Conservation (phyloP, 1,284 basidiomycete genomes). For the Cutaneotrichosporon dermatis region DNA sequence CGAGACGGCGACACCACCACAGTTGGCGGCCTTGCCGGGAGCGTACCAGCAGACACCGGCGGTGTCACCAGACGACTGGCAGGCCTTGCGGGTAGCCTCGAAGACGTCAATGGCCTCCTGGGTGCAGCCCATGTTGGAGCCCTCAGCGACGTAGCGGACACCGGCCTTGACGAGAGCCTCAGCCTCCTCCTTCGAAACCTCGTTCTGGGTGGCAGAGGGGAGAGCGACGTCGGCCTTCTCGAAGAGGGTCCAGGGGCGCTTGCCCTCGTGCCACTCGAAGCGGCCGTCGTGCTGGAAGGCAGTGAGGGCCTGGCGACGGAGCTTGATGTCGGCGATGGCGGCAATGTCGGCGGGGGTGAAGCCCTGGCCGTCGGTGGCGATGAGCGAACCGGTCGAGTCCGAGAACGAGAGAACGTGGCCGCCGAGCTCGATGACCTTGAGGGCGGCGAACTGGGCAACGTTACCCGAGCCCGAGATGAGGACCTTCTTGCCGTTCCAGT, state of each 20-base stretch:
- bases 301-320: constrained; percentile 60
- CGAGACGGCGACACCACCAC: constrained; percentile 61
- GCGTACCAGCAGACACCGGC: constrained; percentile 59
- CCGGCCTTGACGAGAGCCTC: constrained; percentile 66
- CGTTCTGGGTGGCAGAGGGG: constrained; percentile 74
- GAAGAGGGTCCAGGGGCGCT: constrained; percentile 71
- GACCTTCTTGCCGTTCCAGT: constrained; percentile 58
- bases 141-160: constrained; percentile 70
- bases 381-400: constrained; percentile 69
- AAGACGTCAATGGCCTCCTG: constrained; percentile 69
- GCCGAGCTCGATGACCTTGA: constrained; percentile 75
- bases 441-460: constrained; percentile 71
- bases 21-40: constrained; percentile 68
- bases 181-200: constrained; percentile 65
- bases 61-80: constrained; percentile 45
- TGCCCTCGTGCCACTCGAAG: constrained; percentile 66
- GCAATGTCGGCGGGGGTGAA: constrained; percentile 60
- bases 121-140: constrained; percentile 71
- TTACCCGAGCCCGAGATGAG: constrained; percentile 71
- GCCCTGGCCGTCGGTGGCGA: constrained; percentile 56
- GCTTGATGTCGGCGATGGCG: constrained; percentile 61
- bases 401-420: constrained; percentile 70
- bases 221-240: constrained; percentile 65
- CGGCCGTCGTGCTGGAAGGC: constrained; percentile 51
- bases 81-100: constrained; percentile 58